These are phyloP conservation scores for Fistulifera solaris DNA, from an alignment of 108 stramenopile genomes.

Conservation along the genomic window DNA sequence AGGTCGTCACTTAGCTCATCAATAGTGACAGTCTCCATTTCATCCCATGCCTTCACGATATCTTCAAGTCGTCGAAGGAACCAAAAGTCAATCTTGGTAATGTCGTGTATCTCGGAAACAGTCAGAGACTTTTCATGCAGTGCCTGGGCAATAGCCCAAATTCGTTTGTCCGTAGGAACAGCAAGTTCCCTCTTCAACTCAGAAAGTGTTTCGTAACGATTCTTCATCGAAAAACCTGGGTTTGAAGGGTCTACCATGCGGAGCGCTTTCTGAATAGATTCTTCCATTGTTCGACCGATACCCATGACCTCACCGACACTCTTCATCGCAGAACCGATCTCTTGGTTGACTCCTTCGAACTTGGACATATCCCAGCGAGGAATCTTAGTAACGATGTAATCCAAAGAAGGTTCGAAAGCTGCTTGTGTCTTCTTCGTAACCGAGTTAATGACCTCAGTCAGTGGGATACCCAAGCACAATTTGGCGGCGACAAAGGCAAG, in stretches of 20 bases:
- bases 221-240: slow-evolving; percentile 63
- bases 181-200: slow-evolving; percentile 72
- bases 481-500: slow-evolving; percentile 98
- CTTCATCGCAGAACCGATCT: slow-evolving; percentile 96
- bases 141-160: slow-evolving; percentile 90
- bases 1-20: slow-evolving; percentile 34
- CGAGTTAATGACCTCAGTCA: slow-evolving; percentile 90
- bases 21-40: slow-evolving; percentile 35
- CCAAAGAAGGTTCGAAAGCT: slow-evolving; percentile 96
- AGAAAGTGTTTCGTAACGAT: slow-evolving; percentile 26
- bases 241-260: slow-evolving; percentile 95
- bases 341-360: slow-evolving; percentile 81
- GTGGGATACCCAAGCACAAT: slow-evolving; percentile 85
- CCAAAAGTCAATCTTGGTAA: slow-evolving; percentile 98
- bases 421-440: slow-evolving; percentile 96
- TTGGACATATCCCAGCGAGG: slow-evolving; percentile 98
- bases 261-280: slow-evolving; percentile 95
- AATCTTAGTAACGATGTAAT: slow-evolving; percentile 97
- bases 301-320: slow-evolving; percentile 99
- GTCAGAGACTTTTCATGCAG: slow-evolving; percentile 78
- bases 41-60: slow-evolving; percentile 64
- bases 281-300: slow-evolving; percentile 96
- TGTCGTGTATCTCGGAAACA: slow-evolving; percentile 81
- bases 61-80: slow-evolving; percentile 88
- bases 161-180: slow-evolving; percentile 83